A percentile compares a stretch with the other conserved stretches of the same genome.
Conservation (phyloP, 306 rosid genomes). For the Styphnolobium japonicum region DNA sequence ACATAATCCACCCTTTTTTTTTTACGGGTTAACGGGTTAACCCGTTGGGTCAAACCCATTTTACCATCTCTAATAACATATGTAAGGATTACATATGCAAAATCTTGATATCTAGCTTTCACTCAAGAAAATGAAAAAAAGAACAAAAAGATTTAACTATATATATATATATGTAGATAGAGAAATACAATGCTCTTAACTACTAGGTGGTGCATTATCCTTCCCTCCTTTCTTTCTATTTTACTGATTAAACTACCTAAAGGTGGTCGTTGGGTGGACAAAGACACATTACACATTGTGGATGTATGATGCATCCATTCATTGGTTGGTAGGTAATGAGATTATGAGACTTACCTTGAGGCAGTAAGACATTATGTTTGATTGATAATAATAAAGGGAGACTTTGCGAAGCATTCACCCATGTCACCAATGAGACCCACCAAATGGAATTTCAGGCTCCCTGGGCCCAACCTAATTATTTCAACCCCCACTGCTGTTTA, state of each 20-base stretch:
- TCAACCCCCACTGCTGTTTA: neutral
- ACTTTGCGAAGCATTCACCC: neutral
- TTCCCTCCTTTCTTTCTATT: neutral
- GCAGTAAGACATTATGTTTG: neutral
- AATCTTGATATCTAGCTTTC: conserved; percentile 27
- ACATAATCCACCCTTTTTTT: too few relatives aligned
- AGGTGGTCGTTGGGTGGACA: neutral
- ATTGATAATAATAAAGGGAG: neutral
- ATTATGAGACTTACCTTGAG: neutral
- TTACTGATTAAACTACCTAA: neutral
- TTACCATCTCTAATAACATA: too few relatives aligned
- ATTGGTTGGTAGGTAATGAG: neutral
- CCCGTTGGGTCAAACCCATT: too few relatives aligned
- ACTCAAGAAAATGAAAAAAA: neutral
- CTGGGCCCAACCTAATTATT: neutral
- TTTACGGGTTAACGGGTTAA: too few relatives aligned
- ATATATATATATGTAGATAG: neutral
- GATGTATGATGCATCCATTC: neutral
- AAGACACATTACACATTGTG: too few relatives aligned
- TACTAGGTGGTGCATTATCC: neutral
- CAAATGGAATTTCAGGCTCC: neutral
- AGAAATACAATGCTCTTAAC: neutral
- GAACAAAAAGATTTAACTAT: neutral
- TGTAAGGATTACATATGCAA: neutral
- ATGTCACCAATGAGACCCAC: neutral